Evolutionary conservation across 2,329 filamentous ascomycete genomes (phyloP), one percentile per base, ranked within the genome.

Genomic region (Sarocladium oryzae): DNA sequence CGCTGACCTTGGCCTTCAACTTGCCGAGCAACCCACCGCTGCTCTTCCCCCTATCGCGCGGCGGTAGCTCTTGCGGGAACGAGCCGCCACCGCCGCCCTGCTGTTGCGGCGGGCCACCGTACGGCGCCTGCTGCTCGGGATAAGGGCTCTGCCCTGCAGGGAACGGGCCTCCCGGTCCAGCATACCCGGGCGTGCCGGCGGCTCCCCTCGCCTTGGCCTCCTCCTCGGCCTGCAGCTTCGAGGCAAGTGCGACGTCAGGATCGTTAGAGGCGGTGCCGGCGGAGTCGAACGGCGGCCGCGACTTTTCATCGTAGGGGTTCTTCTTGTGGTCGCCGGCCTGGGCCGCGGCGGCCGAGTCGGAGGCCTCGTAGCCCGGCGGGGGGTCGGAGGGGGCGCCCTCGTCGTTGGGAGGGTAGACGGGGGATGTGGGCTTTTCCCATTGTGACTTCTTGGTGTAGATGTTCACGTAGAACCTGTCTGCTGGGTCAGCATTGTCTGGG

Each of bases 381-480:
- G 85, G 76, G 33, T 82, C 86, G 4, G 74, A 67, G 11, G 84
- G 72, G 6, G 65, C 64, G 41, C 58, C 63, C 23, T 63, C 58
- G 4, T 32, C 66, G 24, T 64, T 67, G 7, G 76, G 68, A 15
- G 78, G 75, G 57, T 80, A 78, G 50, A 82, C 82, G 38, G 87
- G 84, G 50, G 77, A 77, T 33, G 83, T 88, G 16, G 90, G 90
- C 58, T 82, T 85, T 4, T 95, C 87, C 91, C 91, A 96, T 77
- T 92, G 87, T 4, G 91, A 95, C 64, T 86, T 78, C 62, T 93
- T 93, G 57, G 90, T 96, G 68, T 84, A 81, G 55, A 87, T 81
- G 72, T 96, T 93, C 54, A 96, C 87, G 72, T 88, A 96, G 79
- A 93, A 96, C 85, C 86, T 89, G 56, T 7, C n/a, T n/a, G n/a